Evolutionary conservation across 768 basidiomycete species (phyloP).

Genomic region (Suillus plorans): DNA sequence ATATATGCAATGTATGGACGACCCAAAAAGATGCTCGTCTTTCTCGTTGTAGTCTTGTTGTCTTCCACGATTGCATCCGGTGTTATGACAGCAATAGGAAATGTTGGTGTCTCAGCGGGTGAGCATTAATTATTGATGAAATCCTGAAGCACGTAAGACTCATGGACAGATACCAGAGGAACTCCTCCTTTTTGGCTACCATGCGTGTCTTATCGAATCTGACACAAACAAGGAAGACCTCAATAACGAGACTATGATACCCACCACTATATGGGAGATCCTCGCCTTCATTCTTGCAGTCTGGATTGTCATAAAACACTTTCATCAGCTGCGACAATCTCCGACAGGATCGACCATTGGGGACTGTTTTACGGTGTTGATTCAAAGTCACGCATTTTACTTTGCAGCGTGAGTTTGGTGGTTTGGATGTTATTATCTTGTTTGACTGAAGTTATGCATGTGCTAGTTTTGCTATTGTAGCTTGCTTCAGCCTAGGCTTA

Average conservation of each 20-base stretch:
- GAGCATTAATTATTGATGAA: not conserved
- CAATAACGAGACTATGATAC: too few species aligned
- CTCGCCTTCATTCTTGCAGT: too few species aligned
- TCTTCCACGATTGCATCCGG: not conserved
- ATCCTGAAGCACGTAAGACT: not conserved
- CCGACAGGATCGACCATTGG: too few species aligned
- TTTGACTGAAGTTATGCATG: too few species aligned
- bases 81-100: not conserved
- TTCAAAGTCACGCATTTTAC: too few species aligned
- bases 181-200: not conserved
- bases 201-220: not conserved
- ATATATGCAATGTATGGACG: not conserved
- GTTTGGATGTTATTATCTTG: too few species aligned
- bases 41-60: not conserved
- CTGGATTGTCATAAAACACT: not conserved
- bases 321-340: too few species aligned
- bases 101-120: not conserved
- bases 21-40: not conserved
- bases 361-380: too few species aligned
- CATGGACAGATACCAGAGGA: not conserved
- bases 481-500: too few species aligned
- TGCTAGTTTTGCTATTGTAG: too few species aligned
- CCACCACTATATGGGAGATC: too few species aligned
- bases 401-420: too few species aligned
- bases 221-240: not conserved